Conservation (phyloP, 306 rosid species). For the Glycine soja region DNA sequence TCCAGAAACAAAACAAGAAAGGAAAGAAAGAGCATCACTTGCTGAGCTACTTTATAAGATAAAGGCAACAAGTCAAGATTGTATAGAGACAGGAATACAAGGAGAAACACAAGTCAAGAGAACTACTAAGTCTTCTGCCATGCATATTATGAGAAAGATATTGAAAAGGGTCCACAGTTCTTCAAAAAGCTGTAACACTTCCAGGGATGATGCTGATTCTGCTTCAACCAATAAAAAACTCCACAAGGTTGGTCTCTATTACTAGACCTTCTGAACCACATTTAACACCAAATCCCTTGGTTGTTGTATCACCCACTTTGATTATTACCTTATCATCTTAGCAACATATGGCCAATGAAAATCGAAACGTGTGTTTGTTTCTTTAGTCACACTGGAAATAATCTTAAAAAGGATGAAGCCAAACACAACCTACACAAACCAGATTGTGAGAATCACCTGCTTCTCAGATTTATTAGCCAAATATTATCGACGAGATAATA, state of each 20-base stretch:
- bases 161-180: slow-evolving; percentile 60
- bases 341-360: slow-evolving; percentile 3
- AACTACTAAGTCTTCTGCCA: slow-evolving; percentile 57
- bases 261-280: slow-evolving; percentile 45
- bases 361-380: slow-evolving; percentile 7
- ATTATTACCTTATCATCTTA: slow-evolving; percentile 33
- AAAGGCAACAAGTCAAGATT: slow-evolving; percentile 54
- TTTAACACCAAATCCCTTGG: slow-evolving; percentile 34
- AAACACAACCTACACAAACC: slow-evolving; percentile 24
- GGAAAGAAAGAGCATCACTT: slow-evolving; percentile 69
- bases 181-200: slow-evolving; percentile 52
- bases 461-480: slow-evolving; percentile 29
- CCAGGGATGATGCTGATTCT: slow-evolving; percentile 48
- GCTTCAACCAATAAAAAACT: slow-evolving; percentile 68
- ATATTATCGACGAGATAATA: background rate
- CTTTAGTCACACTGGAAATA: slow-evolving; percentile 31
- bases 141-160: slow-evolving; percentile 67
- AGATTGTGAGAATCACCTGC: slow-evolving; percentile 16
- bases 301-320: slow-evolving; percentile 29
- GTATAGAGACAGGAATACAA: slow-evolving; percentile 45
- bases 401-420: slow-evolving; percentile 3
- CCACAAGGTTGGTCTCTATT: slow-evolving; percentile 68
- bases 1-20: slow-evolving; percentile 59
- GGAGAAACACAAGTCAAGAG: slow-evolving; percentile 55
- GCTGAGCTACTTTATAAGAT: slow-evolving; percentile 73